Base-by-base conservation (phyloP, 2,329 filamentous ascomycete genomes). In the Cytospora schulzeri region DNA sequence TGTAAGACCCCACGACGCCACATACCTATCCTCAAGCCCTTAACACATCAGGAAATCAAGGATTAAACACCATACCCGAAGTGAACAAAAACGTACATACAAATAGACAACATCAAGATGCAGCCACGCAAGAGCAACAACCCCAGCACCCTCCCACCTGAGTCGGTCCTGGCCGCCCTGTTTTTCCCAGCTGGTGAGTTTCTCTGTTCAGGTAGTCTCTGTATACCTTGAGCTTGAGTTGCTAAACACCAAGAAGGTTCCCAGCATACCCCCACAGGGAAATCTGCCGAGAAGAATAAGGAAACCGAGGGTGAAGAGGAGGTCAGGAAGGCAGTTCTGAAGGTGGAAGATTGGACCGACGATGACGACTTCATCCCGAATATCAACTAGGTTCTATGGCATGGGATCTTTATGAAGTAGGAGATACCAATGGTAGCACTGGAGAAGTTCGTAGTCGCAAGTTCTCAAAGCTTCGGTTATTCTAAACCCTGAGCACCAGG, bases 301-400 rank as follows among this genome's bases (percentile, higher is more conserved):
- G 2, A 8, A 5, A 11, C 19, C n/a, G 22, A 35, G 35, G 31
- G 29, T 3, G 1, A 24, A 15, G 24, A 53, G 17, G 19, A 31
- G 55, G 50, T 22, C 1, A 15, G 22, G 28, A 61, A 28, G 28
- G 11, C 19, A 28, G 59, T 19, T 14, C 17, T 55, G 28, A 51
- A 61, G 7, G 51, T 48, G 26, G 59, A 55, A 33, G 41, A 52
- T 28, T 61, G 59, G 59, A 35, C 51, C 14, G 59, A 22, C 1
- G 59, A 61, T 8, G 59, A 61, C 4, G 8, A 48, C 14, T 48
- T 61, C 7, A 52, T 28, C 22, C 51, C 59, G 4, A n/a, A 35
- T 5, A 7, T 55, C 28, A 48, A 55, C n/a, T 31, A 35, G n/a
- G n/a, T 22, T 9, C 8, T 33, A 33, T 9, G 31, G 12, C 8